Evolutionary conservation across 768 basidiomycete species (phyloP), one percentile per base, ranked within the genome.

Genomic region (Trametes coccinea): DNA sequence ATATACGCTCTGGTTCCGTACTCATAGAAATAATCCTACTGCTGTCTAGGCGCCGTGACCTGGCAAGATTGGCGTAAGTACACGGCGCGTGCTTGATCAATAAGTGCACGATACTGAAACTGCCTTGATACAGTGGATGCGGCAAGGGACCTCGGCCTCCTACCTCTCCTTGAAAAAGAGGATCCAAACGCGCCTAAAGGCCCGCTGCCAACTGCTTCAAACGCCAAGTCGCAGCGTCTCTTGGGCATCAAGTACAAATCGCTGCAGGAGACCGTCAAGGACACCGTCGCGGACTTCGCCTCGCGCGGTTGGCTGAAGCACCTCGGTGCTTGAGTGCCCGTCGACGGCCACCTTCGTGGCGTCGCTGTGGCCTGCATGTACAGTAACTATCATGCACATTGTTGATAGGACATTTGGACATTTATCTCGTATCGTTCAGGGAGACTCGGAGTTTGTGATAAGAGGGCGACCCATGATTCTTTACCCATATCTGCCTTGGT

Each of bases 181-280:
- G 33, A 49, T 8, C 37, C 39, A 3, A 17, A 1, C 4, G 47
- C 39, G 30, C 16, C 46, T 11, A 31, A 11, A 4, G 14, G 1
- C 27, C 47, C 46, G 17, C 56, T 49, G 14, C 47, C 56, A 47
- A 33, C 34, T 14, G 40, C 30, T n/a, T 49, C 56, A 11, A 40
- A 41, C 39, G 56, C 39, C 39, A 84, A 84, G 65, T 74, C 71
- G 5, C 66, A 68, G 37, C 72, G 71, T 34, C 69, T 82, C 2
- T 70, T 83, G 4, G 79, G 79, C 2, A 53, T 82, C 16, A 74
- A 74, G 58, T 82, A 78, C 53, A 73, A 73, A 8, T 73, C 73
- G 2, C 75, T 75, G 30, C 74, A 73, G 58, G 75, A 81, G 63
- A 74, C 74, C 5, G 69, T 77, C 5, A 73, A 54, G 50, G 82